Evolutionary conservation across 345 rosid genomes (phyloP).

Genomic region (Camelina laxa): DNA sequence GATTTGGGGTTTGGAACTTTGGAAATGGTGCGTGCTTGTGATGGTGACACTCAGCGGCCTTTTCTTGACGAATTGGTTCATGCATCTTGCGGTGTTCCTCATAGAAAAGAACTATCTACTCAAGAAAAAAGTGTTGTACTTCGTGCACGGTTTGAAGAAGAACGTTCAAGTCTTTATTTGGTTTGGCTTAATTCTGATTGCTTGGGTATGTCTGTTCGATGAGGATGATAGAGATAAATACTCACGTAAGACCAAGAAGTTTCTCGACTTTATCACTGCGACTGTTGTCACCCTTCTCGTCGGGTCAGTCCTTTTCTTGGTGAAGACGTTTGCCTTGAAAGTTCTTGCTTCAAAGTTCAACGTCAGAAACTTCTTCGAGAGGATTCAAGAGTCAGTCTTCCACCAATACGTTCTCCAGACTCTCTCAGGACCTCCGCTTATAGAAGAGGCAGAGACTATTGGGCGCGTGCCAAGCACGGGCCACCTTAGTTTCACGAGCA

Average conservation of each 20-base stretch:
- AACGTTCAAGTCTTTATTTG: slow-evolving; percentile 81
- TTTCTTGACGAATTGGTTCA: slow-evolving; percentile 75
- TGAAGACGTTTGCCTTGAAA: slow-evolving; percentile 74
- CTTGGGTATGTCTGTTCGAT: slow-evolving; percentile 73
- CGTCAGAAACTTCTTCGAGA: slow-evolving; percentile 76
- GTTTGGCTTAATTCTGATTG: slow-evolving; percentile 63
- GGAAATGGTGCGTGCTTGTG: slow-evolving; percentile 89
- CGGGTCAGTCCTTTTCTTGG: slow-evolving; percentile 68
- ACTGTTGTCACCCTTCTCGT: slow-evolving; percentile 63
- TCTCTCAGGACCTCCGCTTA: slow-evolving; percentile 74
- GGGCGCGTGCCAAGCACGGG: slow-evolving; percentile 55
- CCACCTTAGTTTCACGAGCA: slow-evolving; percentile 58
- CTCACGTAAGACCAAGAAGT: slow-evolving; percentile 48
- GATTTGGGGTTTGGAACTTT: slow-evolving; percentile 65
- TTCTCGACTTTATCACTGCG: slow-evolving; percentile 63
- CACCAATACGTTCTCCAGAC: slow-evolving; percentile 81
- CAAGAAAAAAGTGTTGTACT: slow-evolving; percentile 77
- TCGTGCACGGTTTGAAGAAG: slow-evolving; percentile 92
- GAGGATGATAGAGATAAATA: slow-evolving; percentile 45
- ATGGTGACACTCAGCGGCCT: slow-evolving; percentile 77
- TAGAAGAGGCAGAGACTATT: slow-evolving; percentile 67
- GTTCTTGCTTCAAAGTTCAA: slow-evolving; percentile 86
- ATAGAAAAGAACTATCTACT: slow-evolving; percentile 80
- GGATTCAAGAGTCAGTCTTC: slow-evolving; percentile 88
- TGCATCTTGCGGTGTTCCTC: slow-evolving; percentile 73